Base-by-base conservation (phyloP, 2,329 filamentous ascomycete genomes). In the Truncatella angustata region DNA sequence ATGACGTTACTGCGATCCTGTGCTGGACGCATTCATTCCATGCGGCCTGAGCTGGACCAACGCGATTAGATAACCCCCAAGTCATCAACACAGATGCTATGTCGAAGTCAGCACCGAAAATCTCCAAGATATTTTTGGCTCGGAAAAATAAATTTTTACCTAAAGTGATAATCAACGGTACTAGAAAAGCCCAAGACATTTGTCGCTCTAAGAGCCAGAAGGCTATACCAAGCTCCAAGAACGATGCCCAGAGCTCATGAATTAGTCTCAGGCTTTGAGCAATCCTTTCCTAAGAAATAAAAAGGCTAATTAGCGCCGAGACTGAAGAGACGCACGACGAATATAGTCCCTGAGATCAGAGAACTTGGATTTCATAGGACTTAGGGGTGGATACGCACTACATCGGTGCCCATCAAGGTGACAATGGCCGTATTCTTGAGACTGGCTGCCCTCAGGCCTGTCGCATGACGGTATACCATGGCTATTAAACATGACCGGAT, bases 201-300 rank as follows among this genome's bases (percentile, higher is more conserved):
- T 69, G 63, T 4, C 56, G 52, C 11, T 55, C 53, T 2, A 70
- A 53, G 2, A 70, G 26, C 44, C 44, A 47, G 14, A 34, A 4
- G 5, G 44, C 44, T 21, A 47, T 21, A 7, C 26, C 44, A 34
- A 47, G 12, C 30, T 47, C 44, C 5, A 21, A 5, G n/a, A 47
- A 21, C 3, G 44, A 32, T 10, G 26, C 44, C 44, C 44, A 47
- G 14, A 47, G 26, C 20, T 47, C 30, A 47, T 47, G 26, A 6
- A 35, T 32, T 7, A 47, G 28, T 34, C 24, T 10, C 9, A 47
- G 14, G 18, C 3, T n/a, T 21, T 47, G 44, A 20, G 16, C 44
- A 20, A 47, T 47, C 10, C 30, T 11, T 18, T 47, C 44, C 26
- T 39, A 20, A 39, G 7, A n/a, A 39, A 39, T n/a, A 7, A 20